Evolutionary conservation across 2,329 filamentous ascomycete species (phyloP).

Genomic region (Sphaerulina musiva): DNA sequence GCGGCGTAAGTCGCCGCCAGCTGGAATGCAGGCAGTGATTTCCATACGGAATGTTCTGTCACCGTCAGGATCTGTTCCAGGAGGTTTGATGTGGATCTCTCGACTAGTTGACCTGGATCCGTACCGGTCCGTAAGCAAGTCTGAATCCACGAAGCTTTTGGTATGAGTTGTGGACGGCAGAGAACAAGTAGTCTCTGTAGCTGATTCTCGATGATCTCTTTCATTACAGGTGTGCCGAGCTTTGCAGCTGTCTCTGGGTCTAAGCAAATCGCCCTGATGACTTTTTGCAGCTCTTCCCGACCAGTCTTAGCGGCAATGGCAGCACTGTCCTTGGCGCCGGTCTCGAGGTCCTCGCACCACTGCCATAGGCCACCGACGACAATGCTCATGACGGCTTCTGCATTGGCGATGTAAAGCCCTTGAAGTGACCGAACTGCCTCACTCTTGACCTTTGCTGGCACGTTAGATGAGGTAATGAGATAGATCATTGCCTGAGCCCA

Average conservation of each 20-base stretch:
- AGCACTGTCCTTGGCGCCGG: slow-evolving; percentile 70
- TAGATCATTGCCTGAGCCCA: slow-evolving; percentile 89
- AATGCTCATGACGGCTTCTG: slow-evolving; percentile 54
- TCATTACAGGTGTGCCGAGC: slow-evolving; percentile 40
- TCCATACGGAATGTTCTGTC: slow-evolving; percentile 34
- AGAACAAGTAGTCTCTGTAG: slow-evolving; percentile 72
- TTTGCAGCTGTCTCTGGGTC: slow-evolving; percentile 46
- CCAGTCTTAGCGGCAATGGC: slow-evolving; percentile 60
- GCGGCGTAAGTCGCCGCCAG: slow-evolving; percentile 74
- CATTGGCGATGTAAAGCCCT: slow-evolving; percentile 55
- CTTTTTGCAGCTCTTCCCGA: slow-evolving; percentile 55
- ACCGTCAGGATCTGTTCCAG: slow-evolving; percentile 59
- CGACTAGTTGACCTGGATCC: slow-evolving; percentile 74
- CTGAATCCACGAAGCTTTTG: slow-evolving; percentile 80
- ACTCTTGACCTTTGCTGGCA: slow-evolving; percentile 58
- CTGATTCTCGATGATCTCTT: slow-evolving; percentile 56
- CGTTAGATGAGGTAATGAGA: slow-evolving; percentile 57
- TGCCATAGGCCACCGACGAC: slow-evolving; percentile 66
- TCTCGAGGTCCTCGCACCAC: slow-evolving; percentile 63
- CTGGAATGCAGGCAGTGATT: slow-evolving; percentile 47
- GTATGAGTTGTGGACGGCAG: slow-evolving; percentile 69
- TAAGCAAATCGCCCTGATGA: slow-evolving; percentile 58
- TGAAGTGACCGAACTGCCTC: slow-evolving; percentile 58
- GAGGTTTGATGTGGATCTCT: slow-evolving; percentile 56
- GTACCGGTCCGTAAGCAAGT: slow-evolving; percentile 70